These are phyloP conservation scores for Suhomyces choctaworum DNA, from an alignment of 1,139 yeast species.

Conservation along the genomic window DNA sequence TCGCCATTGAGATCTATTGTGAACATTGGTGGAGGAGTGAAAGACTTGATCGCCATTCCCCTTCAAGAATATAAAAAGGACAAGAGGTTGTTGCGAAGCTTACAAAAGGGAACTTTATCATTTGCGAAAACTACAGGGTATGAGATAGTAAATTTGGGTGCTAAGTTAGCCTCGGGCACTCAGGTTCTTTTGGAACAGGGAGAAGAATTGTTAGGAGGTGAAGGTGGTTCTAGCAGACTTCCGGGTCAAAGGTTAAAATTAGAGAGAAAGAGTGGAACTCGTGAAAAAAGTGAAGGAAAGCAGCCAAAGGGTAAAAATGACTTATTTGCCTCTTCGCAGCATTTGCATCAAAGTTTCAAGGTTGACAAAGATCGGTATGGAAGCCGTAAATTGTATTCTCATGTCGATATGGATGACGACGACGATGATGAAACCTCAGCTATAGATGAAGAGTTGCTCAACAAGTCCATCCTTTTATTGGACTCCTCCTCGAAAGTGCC, in stretches of 20 bases:
- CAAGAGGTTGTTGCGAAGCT: conserved; percentile 65
- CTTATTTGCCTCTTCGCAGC: conserved; percentile 27
- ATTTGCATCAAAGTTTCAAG: conserved; percentile 20
- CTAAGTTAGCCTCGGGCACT: conserved; percentile 84
- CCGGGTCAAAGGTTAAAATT: conserved; percentile 11
- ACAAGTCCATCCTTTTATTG: conserved; percentile 16
- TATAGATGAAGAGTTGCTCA: conserved; percentile 12
- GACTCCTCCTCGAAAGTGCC: conserved; percentile 3
- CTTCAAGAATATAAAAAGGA: conserved; percentile 71
- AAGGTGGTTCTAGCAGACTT: conserved; percentile 50
- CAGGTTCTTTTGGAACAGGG: conserved; percentile 79
- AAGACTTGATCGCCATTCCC: conserved; percentile 72
- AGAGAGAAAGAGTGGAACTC: not conserved
- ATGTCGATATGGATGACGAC: conserved; percentile 32
- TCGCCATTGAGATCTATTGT: conserved; percentile 80
- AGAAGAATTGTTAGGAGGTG: conserved; percentile 73
- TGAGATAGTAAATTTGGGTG: conserved; percentile 80
- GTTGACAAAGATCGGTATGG: conserved; percentile 24
- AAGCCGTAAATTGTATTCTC: conserved; percentile 30
- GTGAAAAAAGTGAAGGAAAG: not conserved
- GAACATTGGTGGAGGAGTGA: conserved; percentile 75
- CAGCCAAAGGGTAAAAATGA: conserved; percentile 8
- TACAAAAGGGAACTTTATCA: conserved; percentile 75
- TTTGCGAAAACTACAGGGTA: conserved; percentile 81
- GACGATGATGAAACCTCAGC: conserved; percentile 25